Evolutionary conservation across 1,139 yeast species (phyloP), one percentile per base, ranked within the genome.

Genomic region (Kodamaea plutei): DNA sequence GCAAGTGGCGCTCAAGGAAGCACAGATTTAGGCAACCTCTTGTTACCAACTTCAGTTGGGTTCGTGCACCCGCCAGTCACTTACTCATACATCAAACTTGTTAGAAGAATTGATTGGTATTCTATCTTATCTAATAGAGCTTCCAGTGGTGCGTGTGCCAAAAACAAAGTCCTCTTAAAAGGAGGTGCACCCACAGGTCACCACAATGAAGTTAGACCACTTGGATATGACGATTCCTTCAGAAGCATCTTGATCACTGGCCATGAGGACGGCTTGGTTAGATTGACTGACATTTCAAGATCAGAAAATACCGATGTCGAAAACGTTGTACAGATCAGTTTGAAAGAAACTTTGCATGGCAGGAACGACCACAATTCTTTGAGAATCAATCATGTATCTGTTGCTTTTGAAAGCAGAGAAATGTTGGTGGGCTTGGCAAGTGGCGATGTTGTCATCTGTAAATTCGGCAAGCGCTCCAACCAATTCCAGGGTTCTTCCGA

Each of bases 51-150:
- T 6, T 75, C 91, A 1, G 51, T 91, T 20, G 73, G 84, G 3
- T 79, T 91, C 77, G 63, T 85, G 7, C 77, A 83, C 39, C 94
- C 97, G 0, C 78, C 75, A n/a, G 74, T 80, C 4, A 74, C 84
- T 0, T 68, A 50, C 34, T 61, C 82, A 0, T 52, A 65, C 0
- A 77, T 84, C 2, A 62, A 69, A 15, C 52, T 74, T 2, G 79
- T 81, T 5, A 77, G 78, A 5, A 65, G 82, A 31, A 71, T 73
- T 26, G 78, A 80, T 41, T 87, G 95, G 91, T 66, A 76, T 29
- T 85, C 95, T 12, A 77, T 85, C 63, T 70, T 84, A 61, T 52
- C 68, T 0, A 55, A 49, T 27, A 46, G 64, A 32, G 52, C 56
- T 2, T 50, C 66, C 2, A 40, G 56, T 9, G 66, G 64, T 2